A percentile compares a stretch with the other conserved stretches of the same genome.
These are phyloP conservation scores for Miscanthus sacchariflorus DNA, from an alignment of 202 grass and related monocot species.

Conservation along the genomic window DNA sequence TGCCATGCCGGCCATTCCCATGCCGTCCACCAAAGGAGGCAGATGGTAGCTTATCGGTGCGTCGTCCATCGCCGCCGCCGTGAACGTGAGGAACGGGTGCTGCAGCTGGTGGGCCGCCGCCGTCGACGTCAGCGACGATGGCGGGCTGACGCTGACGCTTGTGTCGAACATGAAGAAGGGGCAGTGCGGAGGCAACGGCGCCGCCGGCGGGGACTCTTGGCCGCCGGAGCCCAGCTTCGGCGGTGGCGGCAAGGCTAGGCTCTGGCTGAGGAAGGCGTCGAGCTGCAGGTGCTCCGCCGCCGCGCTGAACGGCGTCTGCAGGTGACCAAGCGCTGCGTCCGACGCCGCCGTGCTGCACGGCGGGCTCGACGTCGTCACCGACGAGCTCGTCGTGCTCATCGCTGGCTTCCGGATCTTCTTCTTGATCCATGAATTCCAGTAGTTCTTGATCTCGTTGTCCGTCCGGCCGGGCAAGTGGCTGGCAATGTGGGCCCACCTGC, in stretches of 20 bases:
- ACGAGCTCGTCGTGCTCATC: conserved; percentile 39
- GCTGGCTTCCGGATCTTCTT: conserved; percentile 86
- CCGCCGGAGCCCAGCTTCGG: not conserved
- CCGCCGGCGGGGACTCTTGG: conserved; percentile 39
- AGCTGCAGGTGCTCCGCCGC: conserved; percentile 50
- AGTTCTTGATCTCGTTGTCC: conserved; percentile 99
- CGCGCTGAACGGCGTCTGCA: conserved; percentile 51
- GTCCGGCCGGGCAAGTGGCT: conserved; percentile 96
- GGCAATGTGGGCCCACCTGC: conserved; percentile 99
- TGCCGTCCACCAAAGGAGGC: conserved; percentile 74
- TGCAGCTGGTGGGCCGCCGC: conserved; percentile 16
- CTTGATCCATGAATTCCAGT: conserved; percentile 99
- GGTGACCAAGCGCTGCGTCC: not conserved
- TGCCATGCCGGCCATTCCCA: conserved; percentile 48
- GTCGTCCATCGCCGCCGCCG: conserved; percentile 66
- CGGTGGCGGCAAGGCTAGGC: conserved; percentile 45
- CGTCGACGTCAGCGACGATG: conserved; percentile 35
- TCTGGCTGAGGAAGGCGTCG: conserved; percentile 65
- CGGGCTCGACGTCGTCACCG: conserved; percentile 44
- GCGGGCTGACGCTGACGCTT: conserved; percentile 26
- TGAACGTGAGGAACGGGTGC: conserved; percentile 60
- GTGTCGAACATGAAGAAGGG: conserved; percentile 88
- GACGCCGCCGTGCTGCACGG: conserved; percentile 48
- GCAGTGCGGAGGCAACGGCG: conserved; percentile 54
- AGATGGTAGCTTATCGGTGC: conserved; percentile 55